These are phyloP conservation scores for Andrographis paniculata DNA, from an alignment of 305 asterid genomes.

Conservation along the genomic window DNA sequence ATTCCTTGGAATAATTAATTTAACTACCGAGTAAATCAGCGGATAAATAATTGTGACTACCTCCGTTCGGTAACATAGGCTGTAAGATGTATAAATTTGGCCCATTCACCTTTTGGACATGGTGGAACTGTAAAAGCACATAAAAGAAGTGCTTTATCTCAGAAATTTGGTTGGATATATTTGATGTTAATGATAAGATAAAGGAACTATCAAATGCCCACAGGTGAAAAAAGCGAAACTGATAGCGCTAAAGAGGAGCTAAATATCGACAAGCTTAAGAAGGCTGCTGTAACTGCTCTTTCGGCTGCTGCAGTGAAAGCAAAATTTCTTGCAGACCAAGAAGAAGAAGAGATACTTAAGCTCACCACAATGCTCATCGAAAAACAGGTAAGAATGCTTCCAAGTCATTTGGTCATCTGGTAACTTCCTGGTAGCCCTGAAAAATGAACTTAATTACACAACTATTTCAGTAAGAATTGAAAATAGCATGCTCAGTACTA, in stretches of 20 bases:
- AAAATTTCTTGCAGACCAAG: conserved; percentile 83
- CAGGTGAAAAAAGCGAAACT: conserved; percentile 29
- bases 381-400: conserved; percentile 57
- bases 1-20: conserved; percentile 10
- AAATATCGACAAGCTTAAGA: conserved; percentile 43
- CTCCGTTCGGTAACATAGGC: background rate
- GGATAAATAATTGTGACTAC: background rate
- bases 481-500: no score
- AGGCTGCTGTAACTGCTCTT: conserved; percentile 79
- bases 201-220: conserved; percentile 35
- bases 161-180: no score
- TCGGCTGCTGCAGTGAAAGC: conserved; percentile 99
- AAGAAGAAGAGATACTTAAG: conserved; percentile 85
- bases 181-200: conserved; percentile 33
- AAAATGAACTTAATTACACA: conserved; percentile 9
- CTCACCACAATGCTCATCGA: conserved; percentile 64
- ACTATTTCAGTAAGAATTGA: no score
- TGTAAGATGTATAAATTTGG: no score
- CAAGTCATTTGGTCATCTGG: background rate
- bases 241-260: conserved; percentile 26
- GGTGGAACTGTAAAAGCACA: no score
- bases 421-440: conserved; percentile 16
- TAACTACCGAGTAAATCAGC: conserved; percentile 9
- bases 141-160: no score
- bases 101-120: no score